phyloP scores from a whole-genome alignment of 2,329 filamentous ascomycete species.

The Penicillium freii region DNA sequence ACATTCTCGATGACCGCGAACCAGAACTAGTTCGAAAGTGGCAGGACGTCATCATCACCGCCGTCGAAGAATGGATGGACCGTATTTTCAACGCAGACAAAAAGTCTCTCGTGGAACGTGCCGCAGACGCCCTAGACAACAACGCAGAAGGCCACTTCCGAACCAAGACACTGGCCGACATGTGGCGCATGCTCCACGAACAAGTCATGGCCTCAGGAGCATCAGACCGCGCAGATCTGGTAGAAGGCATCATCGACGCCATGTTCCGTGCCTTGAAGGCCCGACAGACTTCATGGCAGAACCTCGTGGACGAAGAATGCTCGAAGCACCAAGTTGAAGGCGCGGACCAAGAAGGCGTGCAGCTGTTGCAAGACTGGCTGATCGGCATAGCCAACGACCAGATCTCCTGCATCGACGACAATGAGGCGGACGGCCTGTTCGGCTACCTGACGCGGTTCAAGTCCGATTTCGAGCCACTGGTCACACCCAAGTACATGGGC shows the following conservation, averaged over 20 bases:
- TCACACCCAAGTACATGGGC: conserved; percentile 74
- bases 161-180: conserved; percentile 85
- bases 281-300: conserved; percentile 82
- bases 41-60: conserved; percentile 89
- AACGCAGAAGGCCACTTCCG: conserved; percentile 89
- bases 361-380: conserved; percentile 81
- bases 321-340: conserved; percentile 63
- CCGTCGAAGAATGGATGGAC: conserved; percentile 96
- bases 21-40: conserved; percentile 90
- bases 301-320: conserved; percentile 82
- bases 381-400: conserved; percentile 97
- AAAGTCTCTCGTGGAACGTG: conserved; percentile 75
- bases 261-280: conserved; percentile 86
- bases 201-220: conserved; percentile 82
- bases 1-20: conserved; percentile 87
- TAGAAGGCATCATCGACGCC: conserved; percentile 91
- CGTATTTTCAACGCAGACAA: conserved; percentile 81
- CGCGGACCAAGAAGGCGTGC: conserved; percentile 64
- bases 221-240: conserved; percentile 82
- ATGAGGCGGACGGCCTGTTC: conserved; percentile 68
- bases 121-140: conserved; percentile 75
- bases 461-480: conserved; percentile 75
- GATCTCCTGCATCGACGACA: conserved; percentile 95
- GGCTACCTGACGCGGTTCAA: conserved; percentile 86
- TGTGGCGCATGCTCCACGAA: conserved; percentile 97